Base-by-base conservation (phyloP, 441 rosid species). In the Populus hybrid region DNA sequence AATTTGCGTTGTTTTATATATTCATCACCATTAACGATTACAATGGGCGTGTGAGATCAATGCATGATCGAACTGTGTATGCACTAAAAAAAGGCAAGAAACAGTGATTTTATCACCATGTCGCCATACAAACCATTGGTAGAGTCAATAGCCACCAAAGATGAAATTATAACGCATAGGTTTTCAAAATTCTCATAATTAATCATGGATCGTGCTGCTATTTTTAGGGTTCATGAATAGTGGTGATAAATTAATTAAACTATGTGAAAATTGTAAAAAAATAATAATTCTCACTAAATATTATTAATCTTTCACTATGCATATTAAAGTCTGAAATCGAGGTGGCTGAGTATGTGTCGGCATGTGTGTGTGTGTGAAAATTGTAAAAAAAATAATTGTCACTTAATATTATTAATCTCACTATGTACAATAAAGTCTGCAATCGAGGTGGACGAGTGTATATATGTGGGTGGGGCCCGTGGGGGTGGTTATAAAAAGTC, bases 71-170 rank as follows among this genome's bases (percentile, higher is more conserved):
- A 4, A 57, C n/a, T 16, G 5, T 57, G 57, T 21, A 20, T 34
- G 59, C 32, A 7, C 32, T 11, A 46, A 23, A 10, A 35, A 30
- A 4, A 32, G 10, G 75, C 72, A 46, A 12, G 28, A 75, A 53
- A 34, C 46, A 64, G 32, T 35, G 78, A 67, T 21, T 70, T 50
- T 14, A 38, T 32, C 34, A 32, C 34, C 34, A 32, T 32, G 74
- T 59, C 11, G 69, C 28, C 36, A 38, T 32, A 32, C 34, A 32
- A 32, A 32, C 73, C 11, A 73, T 36, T 73, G 69, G 46, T n/a
- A 73, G 67, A 46, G 10, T 24, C 59, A 42, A 61, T 28, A 72
- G 50, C 70, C 79, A 75, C 53, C 42, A 23, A 67, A 8, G 73
- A 67, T 12, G 38, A 50, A 65, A 71, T 71, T 57, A 76, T 76